Base-by-base conservation (phyloP, 208 protist species). In the Leishmania lainsoni region DNA sequence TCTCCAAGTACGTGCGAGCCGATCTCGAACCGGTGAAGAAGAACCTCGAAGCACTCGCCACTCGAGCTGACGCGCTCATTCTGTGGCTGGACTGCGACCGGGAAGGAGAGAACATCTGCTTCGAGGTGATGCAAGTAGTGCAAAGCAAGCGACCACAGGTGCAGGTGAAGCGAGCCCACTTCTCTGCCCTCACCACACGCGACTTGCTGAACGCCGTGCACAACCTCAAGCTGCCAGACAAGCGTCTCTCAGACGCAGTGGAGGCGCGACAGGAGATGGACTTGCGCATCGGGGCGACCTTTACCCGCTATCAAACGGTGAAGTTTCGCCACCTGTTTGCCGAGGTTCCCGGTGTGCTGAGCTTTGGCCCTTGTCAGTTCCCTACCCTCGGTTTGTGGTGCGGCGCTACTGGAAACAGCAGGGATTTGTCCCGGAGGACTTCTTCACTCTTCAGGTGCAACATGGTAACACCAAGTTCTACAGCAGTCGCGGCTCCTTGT, bases 101-200 rank as follows among this genome's bases (percentile, higher is more conserved):
- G 9, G 98, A 99, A 79, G 98, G 98, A 6, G 98, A 99, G 86
- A 99, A 99, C 87, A 99, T 99, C 80, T 98, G 96, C 83, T 99
- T 99, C 83, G 98, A 99, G 90, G 97, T 99, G 42, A 83, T 99
- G 12, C 78, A 94, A 51, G 88, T 97, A 42, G 92, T 90, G 32
- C 81, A 84, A 63, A 68, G 58, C 1, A 87, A 86, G 75, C 94
- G 93, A 68, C 79, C 79, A 6, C 82, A 83, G 10, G 82, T 96
- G 77, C 58, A 84, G 39, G 84, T 92, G 39, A 92, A 96, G 70
- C 89, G 98, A 2, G 97, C 97, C 1, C 89, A 94, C 78, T 99
- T 99, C 87, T 98, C 93, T 14, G 93, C 94, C 35, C 87, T 98
- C 65, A 99, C 97, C 48, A 81, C 81, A 39, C 85, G 92, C 26